phyloP scores from a whole-genome alignment of 2,329 filamentous ascomycete genomes.

The Monosporascus sp. region DNA sequence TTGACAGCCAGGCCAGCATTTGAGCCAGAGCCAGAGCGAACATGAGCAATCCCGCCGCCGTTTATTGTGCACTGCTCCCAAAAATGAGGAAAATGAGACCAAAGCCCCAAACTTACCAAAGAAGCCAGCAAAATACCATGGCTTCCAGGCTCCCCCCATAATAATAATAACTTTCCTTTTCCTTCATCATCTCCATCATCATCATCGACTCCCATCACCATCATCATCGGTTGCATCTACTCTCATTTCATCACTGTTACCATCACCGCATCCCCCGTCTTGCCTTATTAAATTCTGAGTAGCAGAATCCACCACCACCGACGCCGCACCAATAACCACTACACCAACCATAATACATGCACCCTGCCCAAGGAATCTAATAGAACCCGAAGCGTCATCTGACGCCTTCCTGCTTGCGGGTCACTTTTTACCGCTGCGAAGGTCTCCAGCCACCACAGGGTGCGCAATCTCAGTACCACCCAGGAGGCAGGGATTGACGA shows the following conservation, averaged over 20 bases:
- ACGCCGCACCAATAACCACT: background rate
- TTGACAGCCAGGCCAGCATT: background rate
- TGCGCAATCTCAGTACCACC: background rate
- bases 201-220: conserved; percentile 13
- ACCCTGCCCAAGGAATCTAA: no score
- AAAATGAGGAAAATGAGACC: conserved; percentile 30
- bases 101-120: conserved; percentile 30
- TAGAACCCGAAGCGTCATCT: no score
- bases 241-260: conserved; percentile 1
- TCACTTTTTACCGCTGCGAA: no score
- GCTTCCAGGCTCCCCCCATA: conserved; percentile 28
- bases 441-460: no score
- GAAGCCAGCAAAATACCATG: conserved; percentile 17
- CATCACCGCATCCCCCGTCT: conserved; percentile 8
- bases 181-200: conserved; percentile 15
- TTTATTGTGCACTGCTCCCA: conserved; percentile 25
- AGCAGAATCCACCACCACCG: background rate
- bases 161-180: conserved; percentile 21
- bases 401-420: no score
- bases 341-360: no score
- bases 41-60: conserved; percentile 21
- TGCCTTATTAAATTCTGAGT: conserved; percentile 3
- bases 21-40: conserved; percentile 10
- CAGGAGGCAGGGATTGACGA: background rate
- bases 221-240: conserved; percentile 5